phyloP scores from a whole-genome alignment of 768 basidiomycete genomes.

The Tylopilus vinaceipallidus region DNA sequence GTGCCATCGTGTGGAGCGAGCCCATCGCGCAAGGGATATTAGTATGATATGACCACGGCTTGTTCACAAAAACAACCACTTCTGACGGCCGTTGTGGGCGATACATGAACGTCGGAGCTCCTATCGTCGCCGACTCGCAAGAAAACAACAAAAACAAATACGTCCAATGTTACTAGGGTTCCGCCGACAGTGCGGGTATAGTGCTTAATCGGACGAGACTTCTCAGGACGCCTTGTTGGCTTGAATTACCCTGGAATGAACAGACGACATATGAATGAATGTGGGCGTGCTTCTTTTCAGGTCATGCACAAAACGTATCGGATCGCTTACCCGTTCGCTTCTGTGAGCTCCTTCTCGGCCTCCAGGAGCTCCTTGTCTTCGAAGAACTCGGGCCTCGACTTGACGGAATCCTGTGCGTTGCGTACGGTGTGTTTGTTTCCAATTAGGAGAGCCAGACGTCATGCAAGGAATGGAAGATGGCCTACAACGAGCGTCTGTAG shows the following conservation, averaged over 20 bases:
- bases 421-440: neutral
- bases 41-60: too few relatives aligned
- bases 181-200: constrained; percentile 19
- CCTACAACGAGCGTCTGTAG: constrained; percentile 68
- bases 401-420: constrained; percentile 29
- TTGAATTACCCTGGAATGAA: constrained; percentile 17
- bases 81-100: too few relatives aligned
- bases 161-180: constrained; percentile 2
- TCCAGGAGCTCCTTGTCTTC: constrained; percentile 44
- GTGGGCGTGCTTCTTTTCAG: neutral
- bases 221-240: constrained; percentile 18
- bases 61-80: too few relatives aligned
- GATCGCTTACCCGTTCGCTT: constrained; percentile 44
- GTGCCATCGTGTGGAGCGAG: too few relatives aligned
- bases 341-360: constrained; percentile 58
- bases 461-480: constrained; percentile 26
- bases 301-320: neutral
- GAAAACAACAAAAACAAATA: neutral
- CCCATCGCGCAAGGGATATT: too few relatives aligned
- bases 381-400: constrained; percentile 28
- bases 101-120: too few relatives aligned
- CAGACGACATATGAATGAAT: constrained; percentile 17
- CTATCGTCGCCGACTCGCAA: constrained; percentile 1
- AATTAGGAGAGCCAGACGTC: constrained; percentile 16
- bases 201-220: constrained; percentile 9